phyloP scores from a whole-genome alignment of 148 eudicot genomes.

The Arbutus unedo region DNA sequence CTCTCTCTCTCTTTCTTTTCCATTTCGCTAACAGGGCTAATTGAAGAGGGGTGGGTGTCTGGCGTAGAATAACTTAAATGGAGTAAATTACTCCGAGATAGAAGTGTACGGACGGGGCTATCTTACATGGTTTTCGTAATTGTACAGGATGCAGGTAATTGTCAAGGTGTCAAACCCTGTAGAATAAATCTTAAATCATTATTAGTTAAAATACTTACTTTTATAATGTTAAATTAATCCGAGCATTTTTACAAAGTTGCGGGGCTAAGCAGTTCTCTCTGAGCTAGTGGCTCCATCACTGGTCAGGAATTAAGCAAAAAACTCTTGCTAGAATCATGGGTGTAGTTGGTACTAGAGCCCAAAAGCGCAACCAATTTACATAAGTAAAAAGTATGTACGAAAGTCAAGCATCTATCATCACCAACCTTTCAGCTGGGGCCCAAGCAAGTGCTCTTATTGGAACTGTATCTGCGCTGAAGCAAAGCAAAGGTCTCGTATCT shows the following conservation, averaged over 20 bases:
- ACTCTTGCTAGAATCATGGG: neutral
- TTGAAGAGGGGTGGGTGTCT: neutral
- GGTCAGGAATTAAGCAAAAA: neutral
- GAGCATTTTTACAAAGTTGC: neutral
- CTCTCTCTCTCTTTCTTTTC: too few species aligned
- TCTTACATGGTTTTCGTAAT: neutral
- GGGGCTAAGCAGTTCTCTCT: neutral
- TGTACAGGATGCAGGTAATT: neutral
- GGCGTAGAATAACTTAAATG: neutral
- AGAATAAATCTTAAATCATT: neutral
- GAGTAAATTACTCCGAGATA: neutral
- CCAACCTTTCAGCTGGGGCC: conserved; percentile 85
- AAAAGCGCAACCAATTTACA: neutral
- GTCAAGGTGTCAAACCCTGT: neutral
- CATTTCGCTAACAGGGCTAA: too few species aligned
- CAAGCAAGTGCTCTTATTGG: conserved; percentile 89
- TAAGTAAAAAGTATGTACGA: neutral
- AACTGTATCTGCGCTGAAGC: conserved; percentile 81
- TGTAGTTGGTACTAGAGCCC: neutral
- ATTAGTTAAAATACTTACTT: too few species aligned
- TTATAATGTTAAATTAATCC: neutral
- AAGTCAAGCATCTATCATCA: conserved; percentile 2
- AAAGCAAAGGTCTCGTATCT: conserved; percentile 80
- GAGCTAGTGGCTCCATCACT: neutral
- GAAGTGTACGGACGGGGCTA: neutral